Percentiles rank a stretch among this genome's conserved stretches.
phyloP scores from a whole-genome alignment of 139 green algal species.

The Bryopsis sp. region DNA sequence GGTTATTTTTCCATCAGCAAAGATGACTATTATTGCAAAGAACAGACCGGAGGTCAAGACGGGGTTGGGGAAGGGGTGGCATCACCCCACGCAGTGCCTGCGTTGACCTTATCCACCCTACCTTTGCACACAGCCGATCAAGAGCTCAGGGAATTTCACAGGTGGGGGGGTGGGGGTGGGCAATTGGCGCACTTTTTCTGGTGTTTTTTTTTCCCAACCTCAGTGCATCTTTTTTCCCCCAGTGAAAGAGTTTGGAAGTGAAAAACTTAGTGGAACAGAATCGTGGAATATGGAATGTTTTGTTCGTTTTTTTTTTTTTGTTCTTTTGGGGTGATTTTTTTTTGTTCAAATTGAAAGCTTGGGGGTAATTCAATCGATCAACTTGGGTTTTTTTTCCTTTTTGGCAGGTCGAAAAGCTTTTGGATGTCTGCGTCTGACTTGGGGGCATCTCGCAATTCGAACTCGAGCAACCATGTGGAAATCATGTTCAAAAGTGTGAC shows the following conservation, averaged over 20 bases:
- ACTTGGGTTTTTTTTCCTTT: too few relatives aligned
- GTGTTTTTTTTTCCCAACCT: neutral
- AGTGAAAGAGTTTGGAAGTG: too few relatives aligned
- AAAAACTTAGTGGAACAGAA: too few relatives aligned
- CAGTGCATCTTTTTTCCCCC: constrained; percentile 7
- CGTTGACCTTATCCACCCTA: neutral
- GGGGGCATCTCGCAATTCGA: too few relatives aligned
- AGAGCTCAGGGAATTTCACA: neutral
- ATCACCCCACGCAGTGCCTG: neutral
- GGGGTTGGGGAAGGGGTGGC: neutral
- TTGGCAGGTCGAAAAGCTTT: too few relatives aligned
- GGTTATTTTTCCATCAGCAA: neutral
- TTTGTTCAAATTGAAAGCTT: too few relatives aligned
- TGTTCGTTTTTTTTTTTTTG: too few relatives aligned
- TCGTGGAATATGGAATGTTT: too few relatives aligned
- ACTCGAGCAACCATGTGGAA: neutral
- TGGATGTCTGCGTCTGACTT: too few relatives aligned
- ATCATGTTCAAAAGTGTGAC: constrained; percentile 8
- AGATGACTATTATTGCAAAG: constrained; percentile 1
- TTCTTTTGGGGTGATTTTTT: too few relatives aligned
- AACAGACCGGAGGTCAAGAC: neutral
- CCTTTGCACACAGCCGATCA: neutral
- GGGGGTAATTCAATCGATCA: too few relatives aligned
- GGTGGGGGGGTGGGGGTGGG: neutral
- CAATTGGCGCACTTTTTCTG: neutral